phyloP scores from a whole-genome alignment of 2,329 filamentous ascomycete species.

The Xylaria sp. region DNA sequence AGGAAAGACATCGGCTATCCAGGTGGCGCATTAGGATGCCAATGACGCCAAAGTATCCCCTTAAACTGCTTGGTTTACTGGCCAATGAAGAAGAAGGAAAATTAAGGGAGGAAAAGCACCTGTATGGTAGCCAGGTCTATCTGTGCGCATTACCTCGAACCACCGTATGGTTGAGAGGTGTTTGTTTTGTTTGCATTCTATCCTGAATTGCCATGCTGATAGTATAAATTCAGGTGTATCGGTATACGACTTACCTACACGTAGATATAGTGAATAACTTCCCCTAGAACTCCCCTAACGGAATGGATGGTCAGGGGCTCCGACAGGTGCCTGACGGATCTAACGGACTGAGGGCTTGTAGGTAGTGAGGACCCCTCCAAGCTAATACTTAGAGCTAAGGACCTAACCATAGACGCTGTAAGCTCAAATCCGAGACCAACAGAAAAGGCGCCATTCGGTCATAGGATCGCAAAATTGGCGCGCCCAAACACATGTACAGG shows the following conservation, averaged over 20 bases:
- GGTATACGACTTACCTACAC: background rate
- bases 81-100: background rate
- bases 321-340: conserved; percentile 17
- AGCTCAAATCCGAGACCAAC: conserved; percentile 18
- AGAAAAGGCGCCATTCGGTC: conserved; percentile 31
- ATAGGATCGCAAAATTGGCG: conserved; percentile 30
- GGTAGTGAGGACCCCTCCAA: conserved; percentile 26
- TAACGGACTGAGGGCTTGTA: conserved; percentile 6
- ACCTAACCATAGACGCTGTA: background rate
- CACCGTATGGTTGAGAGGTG: background rate
- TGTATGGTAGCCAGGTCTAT: background rate
- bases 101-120: background rate
- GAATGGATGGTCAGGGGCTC: background rate
- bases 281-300: background rate
- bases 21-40: background rate
- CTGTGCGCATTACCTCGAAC: background rate
- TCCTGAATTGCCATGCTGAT: too few species aligned
- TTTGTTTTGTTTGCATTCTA: too few species aligned
- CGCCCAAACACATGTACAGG: background rate
- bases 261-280: background rate
- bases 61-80: too few species aligned
- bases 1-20: background rate
- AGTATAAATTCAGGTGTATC: too few species aligned
- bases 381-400: background rate
- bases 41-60: background rate